Evolutionary conservation across 495 filamentous ascomycete species (phyloP), one percentile per base, ranked within the genome.

Genomic region (Hyaloscypha variabilis): DNA sequence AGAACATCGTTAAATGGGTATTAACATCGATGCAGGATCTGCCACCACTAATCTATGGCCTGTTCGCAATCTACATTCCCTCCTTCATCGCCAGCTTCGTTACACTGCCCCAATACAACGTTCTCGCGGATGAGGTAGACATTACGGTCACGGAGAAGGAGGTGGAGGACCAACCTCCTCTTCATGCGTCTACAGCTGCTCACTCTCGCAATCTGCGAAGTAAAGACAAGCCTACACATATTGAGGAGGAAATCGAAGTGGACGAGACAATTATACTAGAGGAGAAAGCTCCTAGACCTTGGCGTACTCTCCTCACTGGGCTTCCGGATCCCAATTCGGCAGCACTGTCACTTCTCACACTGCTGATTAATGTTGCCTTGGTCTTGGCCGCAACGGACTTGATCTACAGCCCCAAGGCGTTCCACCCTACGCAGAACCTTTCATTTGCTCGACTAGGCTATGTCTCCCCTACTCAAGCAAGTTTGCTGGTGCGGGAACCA

Each of bases 361-460:
- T 91, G 10, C 70, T 85, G 25, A 83, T 95, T 71, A 98, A 97
- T 73, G 64, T 84, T 29, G 73, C 83, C 1, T 79, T 92, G 23
- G 80, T 91, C 17, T 74, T 85, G 11, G 82, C 92, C 68, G 82
- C 88, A 0, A 79, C 87, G 34, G 95, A 99, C 73, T 81, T 93
- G 49, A 81, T 93, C 11, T 90, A 90, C 67, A 83, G 89, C 17
- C 90, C 88, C 6, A 79, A 83, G 11, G 75, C 88, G 49, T 80
- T 89, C 46, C 81, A 97, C 73, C 85, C 87, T 0, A 87, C 77
- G 25, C 73, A 89, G n/a, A 88, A 96, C 67, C 82, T 95, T 13
- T 87, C 92, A 0, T 96, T 99, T 71, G 88, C 88, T 21, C 83
- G 94, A 17, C 78, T 96, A 31, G 95, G 95, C 17, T 92, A 94